Percentiles rank a stretch among this genome's conserved stretches.
These are phyloP conservation scores for Hyaloperonospora brassicae DNA, from an alignment of 352 stramenopile genomes.

Conservation along the genomic window DNA sequence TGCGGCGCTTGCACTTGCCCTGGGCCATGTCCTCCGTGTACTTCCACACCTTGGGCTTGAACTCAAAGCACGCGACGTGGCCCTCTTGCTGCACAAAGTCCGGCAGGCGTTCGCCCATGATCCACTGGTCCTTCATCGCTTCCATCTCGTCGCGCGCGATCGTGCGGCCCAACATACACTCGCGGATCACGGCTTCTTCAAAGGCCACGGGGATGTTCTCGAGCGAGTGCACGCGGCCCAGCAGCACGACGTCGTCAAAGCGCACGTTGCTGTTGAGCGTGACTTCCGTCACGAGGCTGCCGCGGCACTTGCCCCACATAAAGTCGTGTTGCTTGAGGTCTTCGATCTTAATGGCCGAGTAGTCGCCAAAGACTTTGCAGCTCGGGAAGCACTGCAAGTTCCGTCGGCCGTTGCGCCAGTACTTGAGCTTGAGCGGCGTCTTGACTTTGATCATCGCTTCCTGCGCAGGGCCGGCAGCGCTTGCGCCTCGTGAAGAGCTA, in stretches of 20 bases:
- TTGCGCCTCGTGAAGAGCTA: conserved; percentile 2
- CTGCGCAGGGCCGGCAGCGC: conserved; percentile 32
- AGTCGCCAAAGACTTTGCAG: conserved; percentile 87
- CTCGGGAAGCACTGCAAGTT: conserved; percentile 87
- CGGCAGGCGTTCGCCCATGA: conserved; percentile 69
- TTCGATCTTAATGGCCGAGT: conserved; percentile 85
- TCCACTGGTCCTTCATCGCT: conserved; percentile 81
- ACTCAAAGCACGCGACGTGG: conserved; percentile 74
- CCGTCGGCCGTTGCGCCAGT: conserved; percentile 85
- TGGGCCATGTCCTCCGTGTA: conserved; percentile 86
- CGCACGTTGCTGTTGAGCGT: conserved; percentile 76
- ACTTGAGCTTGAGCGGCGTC: conserved; percentile 80
- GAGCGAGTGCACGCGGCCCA: conserved; percentile 75
- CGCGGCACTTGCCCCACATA: conserved; percentile 86
- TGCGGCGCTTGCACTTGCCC: conserved; percentile 82
- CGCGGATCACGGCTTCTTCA: conserved; percentile 71
- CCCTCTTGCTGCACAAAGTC: conserved; percentile 75
- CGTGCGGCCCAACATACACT: conserved; percentile 78
- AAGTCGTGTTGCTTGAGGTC: conserved; percentile 86
- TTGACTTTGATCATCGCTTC: conserved; percentile 86
- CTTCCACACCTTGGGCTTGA: conserved; percentile 87
- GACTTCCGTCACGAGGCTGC: conserved; percentile 74
- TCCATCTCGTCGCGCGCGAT: conserved; percentile 74
- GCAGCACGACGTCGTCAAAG: conserved; percentile 73
- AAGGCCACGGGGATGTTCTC: conserved; percentile 82